phyloP scores from a whole-genome alignment of 148 eudicot species.

The Camellia granthamiana region DNA sequence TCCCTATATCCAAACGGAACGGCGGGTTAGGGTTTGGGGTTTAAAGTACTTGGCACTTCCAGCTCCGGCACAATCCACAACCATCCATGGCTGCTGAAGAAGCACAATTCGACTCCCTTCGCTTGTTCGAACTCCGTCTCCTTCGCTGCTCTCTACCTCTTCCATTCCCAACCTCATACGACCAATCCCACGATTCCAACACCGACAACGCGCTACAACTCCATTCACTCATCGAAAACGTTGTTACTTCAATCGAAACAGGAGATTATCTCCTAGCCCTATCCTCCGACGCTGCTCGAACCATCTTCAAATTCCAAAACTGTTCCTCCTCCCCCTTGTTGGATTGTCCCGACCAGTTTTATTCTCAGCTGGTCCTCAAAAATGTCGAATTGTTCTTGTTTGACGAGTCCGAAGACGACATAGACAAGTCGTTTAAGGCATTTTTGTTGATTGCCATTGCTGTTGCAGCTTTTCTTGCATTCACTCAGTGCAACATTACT shows the following conservation, averaged over 20 bases:
- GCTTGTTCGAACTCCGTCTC: slow-evolving; percentile 77
- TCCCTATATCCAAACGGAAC: no score
- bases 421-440: slow-evolving; percentile 23
- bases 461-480: slow-evolving; percentile 73
- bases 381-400: slow-evolving; percentile 44
- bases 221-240: slow-evolving; percentile 33
- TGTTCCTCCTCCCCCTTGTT: slow-evolving; percentile 16
- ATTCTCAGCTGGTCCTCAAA: slow-evolving; percentile 40
- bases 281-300: slow-evolving; percentile 44
- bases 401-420: slow-evolving; percentile 18
- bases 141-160: slow-evolving; percentile 70
- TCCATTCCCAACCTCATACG: slow-evolving; percentile 2
- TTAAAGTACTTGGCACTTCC: no score
- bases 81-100: slow-evolving; percentile 15
- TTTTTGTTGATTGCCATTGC: slow-evolving; percentile 54
- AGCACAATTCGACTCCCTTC: slow-evolving; percentile 28
- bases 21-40: no score
- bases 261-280: slow-evolving; percentile 65
- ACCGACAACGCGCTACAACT: neutral
- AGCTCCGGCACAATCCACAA: no score
- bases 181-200: slow-evolving; percentile 5
- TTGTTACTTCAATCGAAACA: slow-evolving; percentile 49
- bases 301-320: slow-evolving; percentile 26
- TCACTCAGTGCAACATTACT: slow-evolving; percentile 63
- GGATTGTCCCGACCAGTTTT: slow-evolving; percentile 43